Percentiles rank a stretch among this genome's conserved stretches.
Evolutionary conservation across 2,329 filamentous ascomycete species (phyloP).

Genomic region (Ceratocystis harringtonii): DNA sequence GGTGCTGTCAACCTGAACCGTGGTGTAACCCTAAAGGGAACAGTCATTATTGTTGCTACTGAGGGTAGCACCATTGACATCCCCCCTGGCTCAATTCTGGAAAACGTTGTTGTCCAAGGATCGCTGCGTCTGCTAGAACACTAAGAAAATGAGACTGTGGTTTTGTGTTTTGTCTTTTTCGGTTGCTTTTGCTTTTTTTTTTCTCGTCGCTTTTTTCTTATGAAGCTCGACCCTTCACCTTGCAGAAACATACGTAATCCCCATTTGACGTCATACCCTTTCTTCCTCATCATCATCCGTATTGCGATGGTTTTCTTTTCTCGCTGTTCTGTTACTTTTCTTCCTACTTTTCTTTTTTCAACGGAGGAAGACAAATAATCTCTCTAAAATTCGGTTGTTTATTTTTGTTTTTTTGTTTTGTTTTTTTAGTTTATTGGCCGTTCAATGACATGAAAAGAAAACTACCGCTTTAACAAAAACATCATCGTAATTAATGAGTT

Average conservation of each 20-base stretch:
- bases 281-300: background rate
- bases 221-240: background rate
- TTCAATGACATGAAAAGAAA: slow-evolving; percentile 1
- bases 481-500: too few species aligned
- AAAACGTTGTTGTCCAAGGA: slow-evolving; percentile 98
- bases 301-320: background rate
- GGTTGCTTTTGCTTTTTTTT: background rate
- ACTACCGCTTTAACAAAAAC: background rate
- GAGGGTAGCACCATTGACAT: slow-evolving; percentile 97
- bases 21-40: slow-evolving; percentile 91
- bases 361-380: background rate
- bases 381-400: background rate
- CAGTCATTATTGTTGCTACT: slow-evolving; percentile 95
- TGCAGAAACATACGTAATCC: slow-evolving; percentile 3
- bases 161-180: background rate
- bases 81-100: slow-evolving; percentile 86
- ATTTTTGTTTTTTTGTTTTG: background rate
- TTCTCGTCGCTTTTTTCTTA: background rate
- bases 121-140: slow-evolving; percentile 65
- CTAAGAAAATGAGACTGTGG: slow-evolving; percentile 25
- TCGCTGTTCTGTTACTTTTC: background rate
- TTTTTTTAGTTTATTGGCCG: background rate
- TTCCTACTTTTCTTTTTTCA: background rate
- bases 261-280: background rate
- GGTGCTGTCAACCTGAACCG: slow-evolving; percentile 93